Evolutionary conservation across 2,329 filamentous ascomycete species (phyloP).

Genomic region (Aschersonia sp.): DNA sequence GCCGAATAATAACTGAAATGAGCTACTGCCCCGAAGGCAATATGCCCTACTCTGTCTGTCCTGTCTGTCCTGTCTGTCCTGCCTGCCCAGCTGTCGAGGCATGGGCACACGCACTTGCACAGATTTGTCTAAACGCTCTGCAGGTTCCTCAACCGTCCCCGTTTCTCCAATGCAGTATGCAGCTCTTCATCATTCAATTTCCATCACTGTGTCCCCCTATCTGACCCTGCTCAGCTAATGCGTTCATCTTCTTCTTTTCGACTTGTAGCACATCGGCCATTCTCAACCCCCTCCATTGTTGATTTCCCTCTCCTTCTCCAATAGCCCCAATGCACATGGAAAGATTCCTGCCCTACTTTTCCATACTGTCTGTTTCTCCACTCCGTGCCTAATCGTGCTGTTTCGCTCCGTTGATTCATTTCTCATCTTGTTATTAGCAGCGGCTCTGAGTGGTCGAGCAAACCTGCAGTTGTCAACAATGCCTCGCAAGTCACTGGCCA

Average conservation of each 20-base stretch:
- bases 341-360: neutral
- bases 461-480: neutral
- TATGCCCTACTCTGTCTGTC: no score
- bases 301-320: no score
- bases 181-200: no score
- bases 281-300: neutral
- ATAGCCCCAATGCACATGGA: no score
- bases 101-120: no score
- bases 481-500: neutral
- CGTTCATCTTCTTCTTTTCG: neutral
- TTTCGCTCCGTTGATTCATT: neutral
- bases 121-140: no score
- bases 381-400: neutral
- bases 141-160: no score
- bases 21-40: no score
- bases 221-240: neutral
- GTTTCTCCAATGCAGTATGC: no score
- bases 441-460: neutral
- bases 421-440: neutral
- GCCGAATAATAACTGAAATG: no score
- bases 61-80: no score
- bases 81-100: no score
- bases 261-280: neutral
- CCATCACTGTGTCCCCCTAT: neutral
- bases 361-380: neutral